Conservation (phyloP, 1,284 basidiomycete genomes). For the Grifola frondosa region DNA sequence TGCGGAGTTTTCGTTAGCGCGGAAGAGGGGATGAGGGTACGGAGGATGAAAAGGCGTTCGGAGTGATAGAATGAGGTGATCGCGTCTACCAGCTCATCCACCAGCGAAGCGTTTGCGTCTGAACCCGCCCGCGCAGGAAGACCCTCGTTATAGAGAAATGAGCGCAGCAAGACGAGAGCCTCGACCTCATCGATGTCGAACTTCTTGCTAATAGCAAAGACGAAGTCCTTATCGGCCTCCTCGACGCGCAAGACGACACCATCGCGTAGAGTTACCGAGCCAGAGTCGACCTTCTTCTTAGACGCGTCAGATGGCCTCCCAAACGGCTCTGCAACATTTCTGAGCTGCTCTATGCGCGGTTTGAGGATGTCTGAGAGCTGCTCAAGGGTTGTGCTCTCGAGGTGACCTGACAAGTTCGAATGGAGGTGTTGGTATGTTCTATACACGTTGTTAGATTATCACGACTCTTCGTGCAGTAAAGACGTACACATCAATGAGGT, state of each 20-base stretch:
- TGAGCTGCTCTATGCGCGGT: slow-evolving; percentile 56
- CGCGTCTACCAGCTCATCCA: slow-evolving; percentile 64
- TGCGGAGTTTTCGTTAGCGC: slow-evolving; percentile 55
- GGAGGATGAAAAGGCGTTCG: slow-evolving; percentile 69
- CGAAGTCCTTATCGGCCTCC: slow-evolving; percentile 64
- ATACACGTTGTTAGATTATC: not conserved
- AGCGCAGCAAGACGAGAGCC: slow-evolving; percentile 68
- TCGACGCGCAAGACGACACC: slow-evolving; percentile 61
- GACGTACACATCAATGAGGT: slow-evolving; percentile 57
- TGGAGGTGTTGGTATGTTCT: slow-evolving; percentile 72
- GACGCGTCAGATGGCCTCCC: slow-evolving; percentile 68
- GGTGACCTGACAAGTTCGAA: slow-evolving; percentile 53
- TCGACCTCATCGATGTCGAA: slow-evolving; percentile 79
- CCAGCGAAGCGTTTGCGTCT: slow-evolving; percentile 43
- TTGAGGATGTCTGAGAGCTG: slow-evolving; percentile 58
- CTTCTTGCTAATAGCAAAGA: slow-evolving; percentile 65
- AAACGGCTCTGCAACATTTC: slow-evolving; percentile 58
- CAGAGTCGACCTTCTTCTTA: slow-evolving; percentile 61
- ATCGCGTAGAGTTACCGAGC: slow-evolving; percentile 63
- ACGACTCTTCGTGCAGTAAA: not conserved
- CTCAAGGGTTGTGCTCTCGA: slow-evolving; percentile 54
- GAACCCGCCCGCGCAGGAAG: slow-evolving; percentile 51
- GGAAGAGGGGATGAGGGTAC: slow-evolving; percentile 60
- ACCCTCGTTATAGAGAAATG: slow-evolving; percentile 79
- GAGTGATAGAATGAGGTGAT: slow-evolving; percentile 81